Conservation (phyloP, 805 yeast species). For the Saturnispora besseyi region DNA sequence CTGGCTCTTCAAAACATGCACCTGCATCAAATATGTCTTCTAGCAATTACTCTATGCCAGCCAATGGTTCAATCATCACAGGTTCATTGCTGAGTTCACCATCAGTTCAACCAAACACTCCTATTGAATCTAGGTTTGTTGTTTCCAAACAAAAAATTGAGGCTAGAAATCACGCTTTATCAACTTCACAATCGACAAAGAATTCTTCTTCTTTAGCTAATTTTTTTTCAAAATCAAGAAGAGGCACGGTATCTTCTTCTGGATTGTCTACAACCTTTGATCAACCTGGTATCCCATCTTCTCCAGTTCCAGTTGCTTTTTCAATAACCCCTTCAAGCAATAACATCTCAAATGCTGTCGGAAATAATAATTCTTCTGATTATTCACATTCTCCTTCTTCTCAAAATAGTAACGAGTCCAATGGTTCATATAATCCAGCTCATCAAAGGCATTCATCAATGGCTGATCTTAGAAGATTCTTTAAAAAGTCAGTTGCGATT, state of each 20-base stretch:
- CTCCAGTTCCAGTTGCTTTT: constrained; percentile 17
- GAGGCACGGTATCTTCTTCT: constrained; percentile 22
- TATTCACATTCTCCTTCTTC: constrained; percentile 25
- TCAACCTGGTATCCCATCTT: constrained; percentile 18
- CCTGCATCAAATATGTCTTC: constrained; percentile 12
- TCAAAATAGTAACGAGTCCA: constrained; percentile 24
- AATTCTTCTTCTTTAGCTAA: constrained; percentile 43
- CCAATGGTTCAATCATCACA: constrained; percentile 49
- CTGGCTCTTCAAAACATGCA: constrained; percentile 42
- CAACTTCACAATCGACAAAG: constrained; percentile 14
- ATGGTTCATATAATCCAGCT: constrained; percentile 14
- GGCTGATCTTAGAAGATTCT: constrained; percentile 69
- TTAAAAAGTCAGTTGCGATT: constrained; percentile 36
- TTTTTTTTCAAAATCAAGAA: constrained; percentile 40
- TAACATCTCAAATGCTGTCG: background rate
- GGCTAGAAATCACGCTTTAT: constrained; percentile 25
- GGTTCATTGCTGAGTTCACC: constrained; percentile 69
- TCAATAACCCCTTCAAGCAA: constrained; percentile 8
- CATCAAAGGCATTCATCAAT: constrained; percentile 64
- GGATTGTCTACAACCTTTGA: constrained; percentile 15
- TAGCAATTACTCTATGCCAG: constrained; percentile 32
- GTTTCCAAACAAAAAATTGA: constrained; percentile 69
- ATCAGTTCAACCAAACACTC: constrained; percentile 42
- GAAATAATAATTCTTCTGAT: background rate
- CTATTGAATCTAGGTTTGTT: constrained; percentile 79